phyloP scores from a whole-genome alignment of 768 basidiomycete species.

The Rhodocollybia butyracea region DNA sequence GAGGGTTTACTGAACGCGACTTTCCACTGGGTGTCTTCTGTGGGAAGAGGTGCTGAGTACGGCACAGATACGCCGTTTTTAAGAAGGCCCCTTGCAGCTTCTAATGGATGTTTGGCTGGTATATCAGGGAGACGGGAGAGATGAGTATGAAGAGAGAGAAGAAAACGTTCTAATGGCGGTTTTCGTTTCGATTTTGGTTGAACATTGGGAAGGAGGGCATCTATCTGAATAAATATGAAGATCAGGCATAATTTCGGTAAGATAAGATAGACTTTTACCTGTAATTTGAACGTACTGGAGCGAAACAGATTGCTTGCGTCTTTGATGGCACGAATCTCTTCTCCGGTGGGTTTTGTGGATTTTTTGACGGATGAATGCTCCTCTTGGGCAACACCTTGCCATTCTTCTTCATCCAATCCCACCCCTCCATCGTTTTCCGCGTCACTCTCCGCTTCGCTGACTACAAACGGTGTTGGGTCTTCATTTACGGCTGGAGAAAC shows the following conservation, averaged over 20 bases:
- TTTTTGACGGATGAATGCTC: conserved; percentile 17
- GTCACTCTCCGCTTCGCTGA: conserved; percentile 5
- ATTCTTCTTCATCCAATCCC: conserved; percentile 10
- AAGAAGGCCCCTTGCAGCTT: conserved; percentile 53
- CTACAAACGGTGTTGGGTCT: neutral
- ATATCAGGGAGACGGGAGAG: conserved; percentile 58
- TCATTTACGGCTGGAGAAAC: conserved; percentile 2
- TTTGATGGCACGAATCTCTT: conserved; percentile 68
- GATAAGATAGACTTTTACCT: conserved; percentile 41
- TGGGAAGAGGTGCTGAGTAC: conserved; percentile 65
- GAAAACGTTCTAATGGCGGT: conserved; percentile 63
- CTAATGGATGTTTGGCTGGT: conserved; percentile 59
- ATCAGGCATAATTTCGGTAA: neutral
- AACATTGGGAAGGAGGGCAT: conserved; percentile 74
- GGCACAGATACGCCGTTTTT: conserved; percentile 61
- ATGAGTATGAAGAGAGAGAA: conserved; percentile 64
- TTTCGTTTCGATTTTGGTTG: conserved; percentile 58
- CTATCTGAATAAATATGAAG: conserved; percentile 48
- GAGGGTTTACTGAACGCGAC: conserved; percentile 76
- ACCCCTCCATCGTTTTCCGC: neutral
- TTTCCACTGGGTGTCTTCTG: conserved; percentile 85
- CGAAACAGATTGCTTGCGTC: conserved; percentile 72
- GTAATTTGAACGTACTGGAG: conserved; percentile 81
- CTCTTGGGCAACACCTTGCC: conserved; percentile 14
- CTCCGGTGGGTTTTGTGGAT: conserved; percentile 54